A percentile compares a stretch with the other conserved stretches of the same genome.
Conservation (phyloP, 768 basidiomycete species). For the Paxillus ammoniavirescens region DNA sequence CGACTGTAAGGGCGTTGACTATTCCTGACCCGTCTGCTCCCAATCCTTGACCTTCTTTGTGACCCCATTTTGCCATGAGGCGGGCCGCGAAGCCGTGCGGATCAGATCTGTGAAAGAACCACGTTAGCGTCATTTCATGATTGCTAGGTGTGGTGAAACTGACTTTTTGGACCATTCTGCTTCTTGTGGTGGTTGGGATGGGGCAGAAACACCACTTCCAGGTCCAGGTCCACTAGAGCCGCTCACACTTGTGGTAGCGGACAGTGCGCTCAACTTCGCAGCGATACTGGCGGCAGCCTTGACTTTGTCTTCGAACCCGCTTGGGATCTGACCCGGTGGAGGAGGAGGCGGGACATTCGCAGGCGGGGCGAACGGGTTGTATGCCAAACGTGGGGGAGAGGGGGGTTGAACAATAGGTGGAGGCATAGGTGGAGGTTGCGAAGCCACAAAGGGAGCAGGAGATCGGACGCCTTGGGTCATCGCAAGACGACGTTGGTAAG, state of each 20-base stretch:
- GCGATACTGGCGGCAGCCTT: slow-evolving; percentile 84
- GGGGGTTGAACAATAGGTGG: slow-evolving; percentile 26
- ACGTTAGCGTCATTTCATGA: not conserved
- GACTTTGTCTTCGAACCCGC: slow-evolving; percentile 60
- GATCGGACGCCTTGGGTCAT: slow-evolving; percentile 45
- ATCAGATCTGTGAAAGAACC: slow-evolving; percentile 41
- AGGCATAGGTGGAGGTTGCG: slow-evolving; percentile 20
- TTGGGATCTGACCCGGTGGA: slow-evolving; percentile 46
- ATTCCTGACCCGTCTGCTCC: slow-evolving; percentile 85
- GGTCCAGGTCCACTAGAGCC: slow-evolving; percentile 20
- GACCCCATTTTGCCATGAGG: slow-evolving; percentile 95
- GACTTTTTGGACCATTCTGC: slow-evolving; percentile 20
- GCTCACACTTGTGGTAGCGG: slow-evolving; percentile 25
- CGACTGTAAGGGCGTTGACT: slow-evolving; percentile 83
- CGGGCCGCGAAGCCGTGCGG: slow-evolving; percentile 79
- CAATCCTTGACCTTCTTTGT: slow-evolving; percentile 90
- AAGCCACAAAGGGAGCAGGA: slow-evolving; percentile 27
- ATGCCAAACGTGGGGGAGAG: slow-evolving; percentile 57
- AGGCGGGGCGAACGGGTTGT: slow-evolving; percentile 69
- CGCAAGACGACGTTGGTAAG: slow-evolving; percentile 59
- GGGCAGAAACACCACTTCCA: slow-evolving; percentile 22
- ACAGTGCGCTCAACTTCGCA: slow-evolving; percentile 65
- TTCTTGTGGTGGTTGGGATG: slow-evolving; percentile 32
- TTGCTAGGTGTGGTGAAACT: not conserved
- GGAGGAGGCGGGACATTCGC: slow-evolving; percentile 59